These are phyloP conservation scores for Neopestalotiopsis rosae DNA, from an alignment of 2,329 filamentous ascomycete species.

Conservation along the genomic window DNA sequence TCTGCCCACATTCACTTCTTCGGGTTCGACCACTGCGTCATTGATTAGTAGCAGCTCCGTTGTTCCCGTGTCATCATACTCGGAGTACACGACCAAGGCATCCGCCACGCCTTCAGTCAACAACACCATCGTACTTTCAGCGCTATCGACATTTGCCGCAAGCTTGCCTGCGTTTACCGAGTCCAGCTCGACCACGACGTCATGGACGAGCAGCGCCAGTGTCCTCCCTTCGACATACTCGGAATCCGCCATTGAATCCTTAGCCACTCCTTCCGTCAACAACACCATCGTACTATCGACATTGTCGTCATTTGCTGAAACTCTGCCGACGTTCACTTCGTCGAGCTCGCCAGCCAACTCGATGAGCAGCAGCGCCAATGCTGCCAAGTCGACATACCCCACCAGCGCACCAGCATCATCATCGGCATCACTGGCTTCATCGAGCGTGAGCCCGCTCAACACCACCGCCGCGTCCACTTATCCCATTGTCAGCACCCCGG, in stretches of 20 bases:
- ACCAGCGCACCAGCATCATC: neutral
- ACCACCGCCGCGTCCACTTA: neutral
- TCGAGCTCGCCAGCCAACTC: neutral
- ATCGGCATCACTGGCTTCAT: neutral
- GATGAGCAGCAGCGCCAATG: neutral
- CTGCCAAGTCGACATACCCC: neutral
- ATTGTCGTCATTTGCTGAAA: neutral
- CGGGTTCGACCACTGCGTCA: neutral
- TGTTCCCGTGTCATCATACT: neutral
- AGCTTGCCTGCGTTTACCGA: neutral
- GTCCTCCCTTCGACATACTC: neutral
- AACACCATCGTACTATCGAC: neutral
- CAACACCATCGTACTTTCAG: neutral
- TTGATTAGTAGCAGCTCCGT: neutral
- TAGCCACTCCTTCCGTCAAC: neutral
- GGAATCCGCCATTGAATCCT: neutral
- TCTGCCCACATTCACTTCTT: too few species aligned
- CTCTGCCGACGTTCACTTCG: neutral
- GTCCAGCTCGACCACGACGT: neutral
- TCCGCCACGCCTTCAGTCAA: neutral
- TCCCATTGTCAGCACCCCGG: too few species aligned
- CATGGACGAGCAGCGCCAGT: neutral
- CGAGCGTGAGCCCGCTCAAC: neutral
- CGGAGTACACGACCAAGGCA: neutral
- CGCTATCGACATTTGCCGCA: neutral